phyloP scores from a whole-genome alignment of 352 stramenopile genomes.

The Thalassiosira ordinaria region DNA sequence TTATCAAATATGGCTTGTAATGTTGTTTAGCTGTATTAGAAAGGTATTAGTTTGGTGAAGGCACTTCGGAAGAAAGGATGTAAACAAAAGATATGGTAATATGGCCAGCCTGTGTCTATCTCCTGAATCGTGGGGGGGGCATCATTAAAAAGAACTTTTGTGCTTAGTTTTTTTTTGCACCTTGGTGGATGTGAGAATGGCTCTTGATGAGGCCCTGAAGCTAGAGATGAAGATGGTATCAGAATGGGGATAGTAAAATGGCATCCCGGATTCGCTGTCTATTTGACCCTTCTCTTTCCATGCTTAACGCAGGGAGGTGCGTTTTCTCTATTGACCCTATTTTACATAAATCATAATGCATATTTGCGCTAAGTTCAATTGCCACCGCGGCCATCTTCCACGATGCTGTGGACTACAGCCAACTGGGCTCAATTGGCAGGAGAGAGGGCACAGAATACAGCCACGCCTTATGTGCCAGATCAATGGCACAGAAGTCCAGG shows the following conservation, averaged over 20 bases:
- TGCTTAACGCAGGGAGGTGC: conserved; percentile 23
- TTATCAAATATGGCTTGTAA: no score
- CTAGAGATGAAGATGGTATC: no score
- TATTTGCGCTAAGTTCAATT: conserved; percentile 4
- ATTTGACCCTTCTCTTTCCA: conserved; percentile 14
- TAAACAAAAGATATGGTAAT: no score
- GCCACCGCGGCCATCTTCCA: not conserved
- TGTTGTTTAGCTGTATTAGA: no score
- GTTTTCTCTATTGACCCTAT: conserved; percentile 10
- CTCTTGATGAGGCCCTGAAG: no score
- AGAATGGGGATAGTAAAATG: conserved; percentile 13
- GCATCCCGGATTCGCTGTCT: not conserved
- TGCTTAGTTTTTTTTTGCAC: no score
- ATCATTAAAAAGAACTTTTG: no score
- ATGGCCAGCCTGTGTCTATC: no score
- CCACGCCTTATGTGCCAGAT: conserved; percentile 70
- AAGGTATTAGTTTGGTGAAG: no score
- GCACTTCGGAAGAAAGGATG: no score
- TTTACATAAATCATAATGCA: conserved; percentile 8
- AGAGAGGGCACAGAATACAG: conserved; percentile 61
- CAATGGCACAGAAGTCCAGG: conserved; percentile 44
- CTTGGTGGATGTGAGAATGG: no score
- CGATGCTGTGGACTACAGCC: conserved; percentile 7
- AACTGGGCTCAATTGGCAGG: conserved; percentile 80
- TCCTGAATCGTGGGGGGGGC: no score